Base-by-base conservation (phyloP, 495 filamentous ascomycete species). In the Daldinia childiae region DNA sequence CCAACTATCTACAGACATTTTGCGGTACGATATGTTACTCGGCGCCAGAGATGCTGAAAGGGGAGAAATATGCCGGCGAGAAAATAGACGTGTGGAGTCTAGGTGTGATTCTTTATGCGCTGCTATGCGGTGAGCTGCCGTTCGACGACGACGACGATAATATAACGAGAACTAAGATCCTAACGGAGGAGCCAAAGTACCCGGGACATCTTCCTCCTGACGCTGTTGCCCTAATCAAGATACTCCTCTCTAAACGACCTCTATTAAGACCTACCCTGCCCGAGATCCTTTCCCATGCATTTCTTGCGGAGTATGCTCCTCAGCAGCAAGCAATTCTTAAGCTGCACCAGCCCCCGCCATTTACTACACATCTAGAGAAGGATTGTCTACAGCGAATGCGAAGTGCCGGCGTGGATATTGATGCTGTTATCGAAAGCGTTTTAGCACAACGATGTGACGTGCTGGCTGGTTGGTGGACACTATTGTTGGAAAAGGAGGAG, bases 21-120 rank as follows among this genome's bases (percentile, higher is more conserved):
- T 99, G 95, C 80, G 95, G 95, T 15, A 99, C 95, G 3, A 90
- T 99, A 67, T 98, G 94, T 81, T 99, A 99, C 80, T 97, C 93
- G 66, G 95, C 95, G 7, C 95, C 95, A 2, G 95, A 99, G 77
- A 98, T 99, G 95, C 86, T 99, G 36, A 97, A 95, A 77, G 96
- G 94, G 39, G 95, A 99, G 80, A 98, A 96, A 77, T 99, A 99
- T 76, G 94, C 93, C 0, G 94, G 93, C 1, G 94, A 98, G 81
- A 97, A 96, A 79, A 95, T 99, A 62, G 95, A 99, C 77, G 93
- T 98, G 6, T 99, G 95, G 95, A 98, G 95, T 78, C 80, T 99
- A 73, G 95, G 95, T 0, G 93, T 98, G 55, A 99, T 99, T 69
- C 86, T 99, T 21, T 98, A 96, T 79, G 94, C 95, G 39, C 84